Evolutionary conservation across 2,329 filamentous ascomycete genomes (phyloP).

Genomic region (Emergomyces orientalis): DNA sequence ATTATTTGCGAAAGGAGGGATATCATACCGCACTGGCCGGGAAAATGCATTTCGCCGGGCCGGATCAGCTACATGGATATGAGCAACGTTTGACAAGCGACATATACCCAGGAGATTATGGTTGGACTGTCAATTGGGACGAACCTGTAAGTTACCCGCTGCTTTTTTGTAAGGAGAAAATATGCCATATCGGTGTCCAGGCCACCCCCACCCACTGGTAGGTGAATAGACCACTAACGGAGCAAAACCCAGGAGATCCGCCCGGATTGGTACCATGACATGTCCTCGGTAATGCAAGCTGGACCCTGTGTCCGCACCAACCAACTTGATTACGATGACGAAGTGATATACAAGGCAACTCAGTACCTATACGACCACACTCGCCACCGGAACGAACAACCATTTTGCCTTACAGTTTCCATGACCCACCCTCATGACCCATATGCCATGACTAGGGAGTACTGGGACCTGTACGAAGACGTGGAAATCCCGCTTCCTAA

Average conservation of each 20-base stretch:
- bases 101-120: slow-evolving; percentile 90
- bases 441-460: slow-evolving; percentile 87
- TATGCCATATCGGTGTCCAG: too few species aligned
- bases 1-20: slow-evolving; percentile 74
- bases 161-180: not conserved
- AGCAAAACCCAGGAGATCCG: slow-evolving; percentile 39
- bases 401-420: slow-evolving; percentile 84
- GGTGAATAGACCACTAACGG: not conserved
- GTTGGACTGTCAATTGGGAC: slow-evolving; percentile 95
- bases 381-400: slow-evolving; percentile 64
- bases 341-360: slow-evolving; percentile 84
- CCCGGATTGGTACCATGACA: slow-evolving; percentile 94
- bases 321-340: slow-evolving; percentile 91
- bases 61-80: slow-evolving; percentile 85
- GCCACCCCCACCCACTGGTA: too few species aligned
- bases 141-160: slow-evolving; percentile 50
- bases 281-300: slow-evolving; percentile 83
- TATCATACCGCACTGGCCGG: slow-evolving; percentile 87
- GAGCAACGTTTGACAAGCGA: slow-evolving; percentile 88
- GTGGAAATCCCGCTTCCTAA: slow-evolving; percentile 79
- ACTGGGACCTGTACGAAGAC: slow-evolving; percentile 84
- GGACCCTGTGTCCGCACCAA: slow-evolving; percentile 84
- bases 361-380: slow-evolving; percentile 89
- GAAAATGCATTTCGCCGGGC: slow-evolving; percentile 89
- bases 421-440: slow-evolving; percentile 92